These are phyloP conservation scores for Hygrophorus pudorinus DNA, from an alignment of 768 basidiomycete genomes.

Conservation along the genomic window DNA sequence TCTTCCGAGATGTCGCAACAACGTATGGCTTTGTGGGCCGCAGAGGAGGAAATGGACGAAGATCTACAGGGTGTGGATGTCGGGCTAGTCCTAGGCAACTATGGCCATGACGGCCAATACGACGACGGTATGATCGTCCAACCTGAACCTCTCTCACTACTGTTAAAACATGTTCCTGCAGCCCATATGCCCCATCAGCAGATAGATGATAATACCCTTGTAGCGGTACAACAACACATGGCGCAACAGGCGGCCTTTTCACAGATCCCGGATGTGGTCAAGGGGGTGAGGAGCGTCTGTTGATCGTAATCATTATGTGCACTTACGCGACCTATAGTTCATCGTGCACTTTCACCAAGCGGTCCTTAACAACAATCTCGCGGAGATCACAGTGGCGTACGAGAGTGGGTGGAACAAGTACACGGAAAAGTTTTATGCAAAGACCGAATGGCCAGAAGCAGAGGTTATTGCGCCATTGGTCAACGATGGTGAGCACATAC, in stretches of 20 bases:
- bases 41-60: conserved; percentile 73
- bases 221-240: conserved; percentile 76
- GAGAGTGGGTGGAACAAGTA: conserved; percentile 96
- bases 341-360: conserved; percentile 93
- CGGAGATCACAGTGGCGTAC: conserved; percentile 87
- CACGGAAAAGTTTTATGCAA: conserved; percentile 92
- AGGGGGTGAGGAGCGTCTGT: conserved; percentile 47
- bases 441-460: conserved; percentile 95
- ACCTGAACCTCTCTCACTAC: not conserved
- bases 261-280: conserved; percentile 82
- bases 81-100: conserved; percentile 55
- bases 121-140: conserved; percentile 46
- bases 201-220: conserved; percentile 31
- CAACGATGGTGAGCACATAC: conserved; percentile 60
- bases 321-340: conserved; percentile 44
- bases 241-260: conserved; percentile 76
- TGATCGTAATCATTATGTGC: conserved; percentile 5
- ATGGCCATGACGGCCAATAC: conserved; percentile 57
- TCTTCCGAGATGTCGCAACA: conserved; percentile 44
- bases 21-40: conserved; percentile 63
- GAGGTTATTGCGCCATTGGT: conserved; percentile 93
- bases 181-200: conserved; percentile 2
- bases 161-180: conserved; percentile 2
- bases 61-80: conserved; percentile 64
- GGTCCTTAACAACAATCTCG: conserved; percentile 81